These are phyloP conservation scores for Plasmodium vivax DNA, from an alignment of 169 alveolate genomes.

Conservation along the genomic window DNA sequence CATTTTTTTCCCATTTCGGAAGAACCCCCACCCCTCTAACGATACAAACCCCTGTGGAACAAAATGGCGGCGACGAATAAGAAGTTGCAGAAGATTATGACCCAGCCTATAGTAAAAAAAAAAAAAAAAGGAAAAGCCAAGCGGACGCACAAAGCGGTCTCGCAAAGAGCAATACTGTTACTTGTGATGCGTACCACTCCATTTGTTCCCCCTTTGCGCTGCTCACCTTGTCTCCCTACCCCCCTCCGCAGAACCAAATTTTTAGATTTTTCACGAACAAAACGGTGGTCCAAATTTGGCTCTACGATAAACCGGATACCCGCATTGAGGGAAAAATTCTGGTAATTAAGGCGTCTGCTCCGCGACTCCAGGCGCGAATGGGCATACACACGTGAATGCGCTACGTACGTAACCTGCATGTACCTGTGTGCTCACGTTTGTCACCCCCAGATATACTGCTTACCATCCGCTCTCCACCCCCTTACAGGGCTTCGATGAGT, in stretches of 20 bases:
- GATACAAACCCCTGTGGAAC: not conserved
- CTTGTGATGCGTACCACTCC: not conserved
- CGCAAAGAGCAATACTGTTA: not conserved
- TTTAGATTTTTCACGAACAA: constrained; percentile 93
- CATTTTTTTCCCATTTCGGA: not conserved
- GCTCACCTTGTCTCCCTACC: not conserved
- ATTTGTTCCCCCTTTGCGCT: not conserved
- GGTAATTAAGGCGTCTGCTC: constrained; percentile 77
- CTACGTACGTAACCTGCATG: not conserved
- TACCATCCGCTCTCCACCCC: not conserved
- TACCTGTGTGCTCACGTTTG: not conserved
- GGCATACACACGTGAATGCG: not conserved
- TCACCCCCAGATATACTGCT: not conserved
- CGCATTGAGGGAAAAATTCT: constrained; percentile 93
- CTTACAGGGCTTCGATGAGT: constrained; percentile 95
- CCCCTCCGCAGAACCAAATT: constrained; percentile 89
- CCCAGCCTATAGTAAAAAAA: constrained; percentile 90
- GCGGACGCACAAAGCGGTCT: not conserved
- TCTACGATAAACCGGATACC: constrained; percentile 92
- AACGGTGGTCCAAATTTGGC: constrained; percentile 95
- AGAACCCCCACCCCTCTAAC: not conserved
- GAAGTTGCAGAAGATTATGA: constrained; percentile 91
- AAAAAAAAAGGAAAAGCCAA: not conserved
- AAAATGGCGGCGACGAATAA: constrained; percentile 83
- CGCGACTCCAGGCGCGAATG: not conserved